Percentiles rank a stretch among this genome's conserved stretches.
Evolutionary conservation across 202 grass and related monocot genomes (phyloP).

Genomic region (Elaeis oleifera): DNA sequence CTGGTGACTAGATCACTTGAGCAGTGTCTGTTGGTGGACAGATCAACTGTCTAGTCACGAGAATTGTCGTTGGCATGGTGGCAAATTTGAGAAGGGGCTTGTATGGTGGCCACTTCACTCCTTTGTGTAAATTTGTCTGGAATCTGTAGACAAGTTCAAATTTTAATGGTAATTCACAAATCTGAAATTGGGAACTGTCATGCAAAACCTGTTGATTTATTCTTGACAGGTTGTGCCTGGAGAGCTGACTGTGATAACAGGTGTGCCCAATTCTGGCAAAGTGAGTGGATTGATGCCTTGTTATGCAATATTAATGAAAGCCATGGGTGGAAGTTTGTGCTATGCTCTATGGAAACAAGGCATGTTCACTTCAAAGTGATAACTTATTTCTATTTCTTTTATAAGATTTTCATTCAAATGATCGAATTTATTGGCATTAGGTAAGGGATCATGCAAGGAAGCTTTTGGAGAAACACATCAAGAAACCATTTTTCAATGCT

Average conservation of each 20-base stretch:
- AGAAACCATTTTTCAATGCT: constrained; percentile 83
- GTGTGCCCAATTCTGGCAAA: constrained; percentile 99
- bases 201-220: not conserved
- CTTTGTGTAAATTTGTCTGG: too few species aligned
- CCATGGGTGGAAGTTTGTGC: constrained; percentile 76
- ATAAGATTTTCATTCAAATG: not conserved
- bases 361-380: constrained; percentile 24
- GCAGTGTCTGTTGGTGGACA: too few species aligned
- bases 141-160: too few species aligned
- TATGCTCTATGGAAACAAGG: constrained; percentile 99
- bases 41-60: too few species aligned
- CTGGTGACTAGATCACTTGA: too few species aligned
- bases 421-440: constrained; percentile 36
- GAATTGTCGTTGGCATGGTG: too few species aligned
- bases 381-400: constrained; percentile 4
- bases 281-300: constrained; percentile 97
- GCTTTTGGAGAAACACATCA: constrained; percentile 78
- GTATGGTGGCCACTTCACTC: too few species aligned
- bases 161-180: too few species aligned
- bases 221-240: constrained; percentile 62
- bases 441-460: constrained; percentile 93
- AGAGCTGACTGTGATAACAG: constrained; percentile 86
- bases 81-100: too few species aligned
- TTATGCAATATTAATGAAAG: constrained; percentile 77
- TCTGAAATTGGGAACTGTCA: too few species aligned